These are phyloP conservation scores for Aspergillus homomorphus DNA, from an alignment of 495 filamentous ascomycete genomes.

Conservation along the genomic window DNA sequence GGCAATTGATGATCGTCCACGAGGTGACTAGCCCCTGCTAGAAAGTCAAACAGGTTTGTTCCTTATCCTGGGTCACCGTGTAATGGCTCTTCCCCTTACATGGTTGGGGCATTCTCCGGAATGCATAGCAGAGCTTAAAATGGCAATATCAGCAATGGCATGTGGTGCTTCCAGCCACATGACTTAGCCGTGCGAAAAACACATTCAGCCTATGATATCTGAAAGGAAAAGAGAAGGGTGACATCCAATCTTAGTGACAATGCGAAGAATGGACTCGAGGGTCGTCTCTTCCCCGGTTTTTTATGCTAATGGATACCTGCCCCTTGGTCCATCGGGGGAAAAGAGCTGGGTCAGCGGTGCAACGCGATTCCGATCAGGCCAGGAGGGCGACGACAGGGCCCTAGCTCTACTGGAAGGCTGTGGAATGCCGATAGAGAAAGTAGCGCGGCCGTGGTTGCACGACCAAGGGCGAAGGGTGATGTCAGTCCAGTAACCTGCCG, in stretches of 20 bases:
- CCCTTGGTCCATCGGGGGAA: background rate
- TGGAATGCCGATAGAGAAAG: constrained; percentile 21
- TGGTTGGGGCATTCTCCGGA: constrained; percentile 20
- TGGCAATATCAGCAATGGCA: constrained; percentile 16
- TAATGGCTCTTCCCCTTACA: constrained; percentile 13
- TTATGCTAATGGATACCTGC: background rate
- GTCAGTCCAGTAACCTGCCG: constrained; percentile 7
- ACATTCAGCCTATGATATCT: background rate
- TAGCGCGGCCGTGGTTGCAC: constrained; percentile 12
- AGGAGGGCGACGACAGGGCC: background rate
- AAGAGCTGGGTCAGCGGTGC: background rate
- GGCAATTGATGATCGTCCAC: background rate
- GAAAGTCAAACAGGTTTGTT: background rate
- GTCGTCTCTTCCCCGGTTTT: background rate
- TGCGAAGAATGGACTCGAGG: background rate
- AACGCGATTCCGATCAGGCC: background rate
- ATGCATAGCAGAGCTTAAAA: constrained; percentile 17
- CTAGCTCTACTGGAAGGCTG: background rate
- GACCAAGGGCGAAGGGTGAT: constrained; percentile 16
- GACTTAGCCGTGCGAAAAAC: background rate
- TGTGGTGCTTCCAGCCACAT: constrained; percentile 12
- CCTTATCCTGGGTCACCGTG: background rate
- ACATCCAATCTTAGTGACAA: background rate
- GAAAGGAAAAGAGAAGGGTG: background rate
- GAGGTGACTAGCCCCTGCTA: background rate